These are phyloP conservation scores for Blastobotrys peoriensis DNA, from an alignment of 805 yeast genomes.

Conservation along the genomic window DNA sequence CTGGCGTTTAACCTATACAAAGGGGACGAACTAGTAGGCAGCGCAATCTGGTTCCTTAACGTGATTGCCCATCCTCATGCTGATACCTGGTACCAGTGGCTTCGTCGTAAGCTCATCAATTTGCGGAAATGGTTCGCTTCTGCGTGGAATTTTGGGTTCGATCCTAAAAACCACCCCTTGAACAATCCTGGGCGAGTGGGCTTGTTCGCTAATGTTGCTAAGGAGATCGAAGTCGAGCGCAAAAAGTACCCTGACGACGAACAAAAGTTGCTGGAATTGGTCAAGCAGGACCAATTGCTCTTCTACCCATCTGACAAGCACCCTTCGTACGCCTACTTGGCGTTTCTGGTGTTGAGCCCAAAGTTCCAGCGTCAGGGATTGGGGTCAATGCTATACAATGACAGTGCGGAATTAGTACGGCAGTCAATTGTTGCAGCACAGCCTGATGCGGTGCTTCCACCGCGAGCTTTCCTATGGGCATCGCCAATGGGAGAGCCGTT, in stretches of 20 bases:
- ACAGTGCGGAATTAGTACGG: not conserved
- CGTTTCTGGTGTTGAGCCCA: not conserved
- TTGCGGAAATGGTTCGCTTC: not conserved
- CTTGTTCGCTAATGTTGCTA: not conserved
- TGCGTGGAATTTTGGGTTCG: not conserved
- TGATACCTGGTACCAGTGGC: not conserved
- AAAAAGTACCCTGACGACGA: not conserved
- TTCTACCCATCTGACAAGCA: not conserved
- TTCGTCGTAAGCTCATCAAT: no score
- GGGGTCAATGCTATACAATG: not conserved
- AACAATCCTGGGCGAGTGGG: no score
- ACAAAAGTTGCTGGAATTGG: no score
- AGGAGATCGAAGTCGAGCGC: not conserved
- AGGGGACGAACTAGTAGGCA: not conserved
- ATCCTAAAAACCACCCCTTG: not conserved
- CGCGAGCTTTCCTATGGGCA: not conserved
- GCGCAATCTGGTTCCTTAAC: not conserved
- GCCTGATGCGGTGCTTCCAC: not conserved
- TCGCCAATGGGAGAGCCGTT: not conserved
- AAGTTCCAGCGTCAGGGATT: not conserved
- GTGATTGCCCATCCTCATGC: not conserved
- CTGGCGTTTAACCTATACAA: not conserved
- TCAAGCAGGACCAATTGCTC: no score
- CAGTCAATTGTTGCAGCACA: no score
- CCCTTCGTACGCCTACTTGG: not conserved